Evolutionary conservation across 1,284 basidiomycete species (phyloP).

Genomic region (Cystobasidium pallidum): DNA sequence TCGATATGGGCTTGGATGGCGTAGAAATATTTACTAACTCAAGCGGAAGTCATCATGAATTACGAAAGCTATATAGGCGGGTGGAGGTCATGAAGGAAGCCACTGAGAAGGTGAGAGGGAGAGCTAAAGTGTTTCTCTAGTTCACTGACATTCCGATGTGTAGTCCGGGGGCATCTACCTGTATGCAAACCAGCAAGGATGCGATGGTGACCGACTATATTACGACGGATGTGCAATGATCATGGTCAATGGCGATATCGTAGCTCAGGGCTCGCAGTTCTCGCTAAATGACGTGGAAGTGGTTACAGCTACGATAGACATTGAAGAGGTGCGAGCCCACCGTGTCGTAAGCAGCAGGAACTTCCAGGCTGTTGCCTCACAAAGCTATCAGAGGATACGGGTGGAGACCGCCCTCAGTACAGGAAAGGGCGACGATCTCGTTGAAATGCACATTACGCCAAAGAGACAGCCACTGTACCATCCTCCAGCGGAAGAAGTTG

Average conservation of each 20-base stretch:
- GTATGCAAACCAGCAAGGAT: constrained; percentile 98
- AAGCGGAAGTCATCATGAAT: constrained; percentile 94
- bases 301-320: constrained; percentile 89
- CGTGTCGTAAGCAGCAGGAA: constrained; percentile 77
- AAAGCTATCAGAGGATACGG: constrained; percentile 75
- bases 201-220: constrained; percentile 95
- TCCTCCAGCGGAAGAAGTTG: constrained; percentile 92
- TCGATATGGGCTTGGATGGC: constrained; percentile 93
- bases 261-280: constrained; percentile 96
- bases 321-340: constrained; percentile 90
- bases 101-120: constrained; percentile 74
- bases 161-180: constrained; percentile 95
- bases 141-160: constrained; percentile 1
- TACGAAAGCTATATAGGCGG: constrained; percentile 87
- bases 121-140: neutral
- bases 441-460: constrained; percentile 60
- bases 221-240: constrained; percentile 98
- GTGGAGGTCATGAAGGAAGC: constrained; percentile 97
- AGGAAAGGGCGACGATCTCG: constrained; percentile 67
- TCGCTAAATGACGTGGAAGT: constrained; percentile 95
- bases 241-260: constrained; percentile 85
- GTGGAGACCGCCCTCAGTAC: constrained; percentile 74
- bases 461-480: constrained; percentile 68
- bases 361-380: constrained; percentile 81
- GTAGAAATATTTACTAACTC: constrained; percentile 99